Evolutionary conservation across 345 rosid genomes (phyloP).

Genomic region (Syzygium jambos): DNA sequence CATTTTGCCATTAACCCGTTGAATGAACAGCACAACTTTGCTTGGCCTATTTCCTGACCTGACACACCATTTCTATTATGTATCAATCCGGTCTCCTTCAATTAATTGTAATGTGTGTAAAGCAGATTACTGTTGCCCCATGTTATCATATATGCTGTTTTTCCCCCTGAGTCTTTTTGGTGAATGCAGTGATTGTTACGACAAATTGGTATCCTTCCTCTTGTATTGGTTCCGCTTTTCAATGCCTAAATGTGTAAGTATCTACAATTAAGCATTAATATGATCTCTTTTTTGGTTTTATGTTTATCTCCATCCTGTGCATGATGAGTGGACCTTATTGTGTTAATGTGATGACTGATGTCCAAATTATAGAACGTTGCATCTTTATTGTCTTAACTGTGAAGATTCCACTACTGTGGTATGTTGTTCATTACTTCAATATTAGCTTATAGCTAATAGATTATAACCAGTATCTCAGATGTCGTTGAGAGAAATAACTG

Average conservation of each 20-base stretch:
- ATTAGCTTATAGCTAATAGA: background rate
- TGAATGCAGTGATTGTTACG: slow-evolving; percentile 61
- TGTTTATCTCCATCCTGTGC: background rate
- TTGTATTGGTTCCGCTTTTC: slow-evolving; percentile 81
- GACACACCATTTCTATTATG: background rate
- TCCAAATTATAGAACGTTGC: background rate
- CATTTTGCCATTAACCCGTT: background rate
- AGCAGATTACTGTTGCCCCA: background rate
- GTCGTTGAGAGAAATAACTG: background rate
- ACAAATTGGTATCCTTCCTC: slow-evolving; percentile 69
- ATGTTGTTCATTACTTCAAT: background rate
- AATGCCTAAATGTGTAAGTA: slow-evolving; percentile 43
- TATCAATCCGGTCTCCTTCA: background rate
- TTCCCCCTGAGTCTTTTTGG: background rate
- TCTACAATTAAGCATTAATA: background rate
- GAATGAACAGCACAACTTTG: background rate
- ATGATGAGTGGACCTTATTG: background rate
- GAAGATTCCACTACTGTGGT: background rate
- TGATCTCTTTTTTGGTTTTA: background rate
- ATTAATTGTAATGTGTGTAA: background rate
- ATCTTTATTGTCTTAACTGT: background rate
- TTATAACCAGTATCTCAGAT: background rate
- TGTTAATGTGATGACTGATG: background rate
- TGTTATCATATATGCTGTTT: background rate
- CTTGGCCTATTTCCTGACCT: background rate